Evolutionary conservation across 129 eudicot genomes (phyloP).

Genomic region (Ambrosia trifida): DNA sequence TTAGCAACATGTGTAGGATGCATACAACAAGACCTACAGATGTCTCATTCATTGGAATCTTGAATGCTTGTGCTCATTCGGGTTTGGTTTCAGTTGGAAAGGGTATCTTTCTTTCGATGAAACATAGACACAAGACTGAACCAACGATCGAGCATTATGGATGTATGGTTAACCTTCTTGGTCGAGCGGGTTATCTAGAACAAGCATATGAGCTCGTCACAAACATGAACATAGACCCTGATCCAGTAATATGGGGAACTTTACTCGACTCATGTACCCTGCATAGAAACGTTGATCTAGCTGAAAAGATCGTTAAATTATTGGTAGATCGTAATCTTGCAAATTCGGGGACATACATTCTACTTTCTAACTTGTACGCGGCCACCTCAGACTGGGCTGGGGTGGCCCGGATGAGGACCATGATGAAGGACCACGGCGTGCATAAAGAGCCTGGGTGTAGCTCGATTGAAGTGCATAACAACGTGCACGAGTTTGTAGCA

Average conservation of each 20-base stretch:
- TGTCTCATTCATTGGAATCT: constrained; percentile 66
- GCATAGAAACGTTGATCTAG: constrained; percentile 53
- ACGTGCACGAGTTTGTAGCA: constrained; percentile 73
- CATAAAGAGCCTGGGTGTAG: constrained; percentile 85
- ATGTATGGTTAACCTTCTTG: constrained; percentile 87
- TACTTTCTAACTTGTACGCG: constrained; percentile 74
- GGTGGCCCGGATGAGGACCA: constrained; percentile 58
- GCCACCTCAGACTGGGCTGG: constrained; percentile 60
- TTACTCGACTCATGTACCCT: constrained; percentile 75
- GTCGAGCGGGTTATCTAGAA: constrained; percentile 70
- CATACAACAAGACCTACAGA: constrained; percentile 45
- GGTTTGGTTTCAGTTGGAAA: constrained; percentile 69
- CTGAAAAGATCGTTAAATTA: constrained; percentile 54
- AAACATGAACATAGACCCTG: constrained; percentile 47
- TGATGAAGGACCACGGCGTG: constrained; percentile 62
- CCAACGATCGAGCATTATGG: constrained; percentile 84
- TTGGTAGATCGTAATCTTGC: constrained; percentile 42
- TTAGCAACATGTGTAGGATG: constrained; percentile 40
- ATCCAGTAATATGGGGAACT: constrained; percentile 71
- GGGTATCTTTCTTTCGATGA: constrained; percentile 54
- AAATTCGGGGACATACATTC: constrained; percentile 62
- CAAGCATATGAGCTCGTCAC: constrained; percentile 67
- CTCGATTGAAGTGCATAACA: constrained; percentile 72
- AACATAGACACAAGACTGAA: constrained; percentile 36
- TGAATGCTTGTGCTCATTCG: constrained; percentile 80